phyloP scores from a whole-genome alignment of 2,329 filamentous ascomycete genomes.

The Ustulina deusta region DNA sequence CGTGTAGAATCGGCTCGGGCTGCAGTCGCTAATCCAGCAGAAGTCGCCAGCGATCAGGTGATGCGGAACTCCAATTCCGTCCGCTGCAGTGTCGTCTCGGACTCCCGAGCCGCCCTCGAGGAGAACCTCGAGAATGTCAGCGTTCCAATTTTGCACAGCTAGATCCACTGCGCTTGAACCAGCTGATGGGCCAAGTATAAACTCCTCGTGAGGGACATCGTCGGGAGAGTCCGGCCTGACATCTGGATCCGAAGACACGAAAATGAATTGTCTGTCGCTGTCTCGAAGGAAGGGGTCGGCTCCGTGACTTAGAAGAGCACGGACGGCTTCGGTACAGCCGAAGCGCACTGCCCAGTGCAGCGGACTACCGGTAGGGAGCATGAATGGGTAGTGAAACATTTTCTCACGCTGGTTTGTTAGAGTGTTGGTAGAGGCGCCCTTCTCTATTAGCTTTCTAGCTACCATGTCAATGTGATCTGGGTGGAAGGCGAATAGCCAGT shows the following conservation, averaged over 20 bases:
- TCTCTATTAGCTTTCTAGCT: not conserved
- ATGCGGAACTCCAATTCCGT: not conserved
- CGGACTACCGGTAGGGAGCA: not conserved
- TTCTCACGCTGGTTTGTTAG: not conserved
- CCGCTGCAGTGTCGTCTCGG: not conserved
- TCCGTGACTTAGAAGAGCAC: not conserved
- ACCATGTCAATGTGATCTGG: not conserved
- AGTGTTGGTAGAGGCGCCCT: not conserved
- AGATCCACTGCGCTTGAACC: not conserved
- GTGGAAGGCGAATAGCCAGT: constrained; percentile 1
- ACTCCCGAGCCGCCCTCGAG: not conserved
- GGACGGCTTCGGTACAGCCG: not conserved
- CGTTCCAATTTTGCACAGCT: not conserved
- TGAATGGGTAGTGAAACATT: constrained; percentile 1
- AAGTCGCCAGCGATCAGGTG: not conserved
- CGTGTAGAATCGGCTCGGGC: not conserved
- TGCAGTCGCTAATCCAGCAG: not conserved
- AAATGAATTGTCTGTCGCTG: not conserved
- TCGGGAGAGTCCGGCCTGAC: not conserved
- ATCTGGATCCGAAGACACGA: not conserved
- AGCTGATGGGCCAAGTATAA: not conserved
- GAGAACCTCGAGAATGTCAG: not conserved
- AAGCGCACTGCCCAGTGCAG: not conserved
- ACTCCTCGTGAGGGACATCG: not conserved
- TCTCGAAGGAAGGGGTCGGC: not conserved